These are phyloP conservation scores for Melastoma malabathricum DNA, from an alignment of 345 rosid genomes.

Conservation along the genomic window DNA sequence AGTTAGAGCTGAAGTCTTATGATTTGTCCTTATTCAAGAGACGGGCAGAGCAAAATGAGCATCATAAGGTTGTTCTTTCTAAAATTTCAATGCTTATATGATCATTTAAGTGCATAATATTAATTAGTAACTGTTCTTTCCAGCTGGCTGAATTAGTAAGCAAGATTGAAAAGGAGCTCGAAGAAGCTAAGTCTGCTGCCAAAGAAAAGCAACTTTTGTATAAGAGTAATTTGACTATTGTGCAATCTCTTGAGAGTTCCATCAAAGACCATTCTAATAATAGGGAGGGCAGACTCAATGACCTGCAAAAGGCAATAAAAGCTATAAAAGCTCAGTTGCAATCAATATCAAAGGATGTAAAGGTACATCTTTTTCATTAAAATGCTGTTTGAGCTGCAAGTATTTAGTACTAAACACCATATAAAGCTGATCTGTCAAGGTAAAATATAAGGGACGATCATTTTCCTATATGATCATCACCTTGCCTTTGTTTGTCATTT, in stretches of 20 bases:
- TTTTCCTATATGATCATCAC: too few relatives aligned
- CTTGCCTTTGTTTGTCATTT: too few relatives aligned
- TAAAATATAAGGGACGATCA: too few relatives aligned
- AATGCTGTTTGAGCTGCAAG: too few relatives aligned
- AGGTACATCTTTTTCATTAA: slow-evolving; percentile 28
- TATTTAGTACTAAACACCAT: too few relatives aligned
- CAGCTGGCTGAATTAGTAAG: slow-evolving; percentile 82
- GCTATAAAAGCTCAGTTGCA: slow-evolving; percentile 59
- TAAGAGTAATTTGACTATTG: slow-evolving; percentile 36
- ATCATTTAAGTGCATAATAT: too few relatives aligned
- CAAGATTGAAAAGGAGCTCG: slow-evolving; percentile 72
- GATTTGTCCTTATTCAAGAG: slow-evolving; percentile 79
- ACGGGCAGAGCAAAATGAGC: slow-evolving; percentile 95
- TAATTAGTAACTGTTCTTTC: not conserved
- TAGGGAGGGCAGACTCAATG: slow-evolving; percentile 73
- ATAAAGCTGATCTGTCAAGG: too few relatives aligned
- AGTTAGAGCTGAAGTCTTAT: slow-evolving; percentile 75
- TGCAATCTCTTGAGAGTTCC: slow-evolving; percentile 56
- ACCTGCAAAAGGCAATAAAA: slow-evolving; percentile 60
- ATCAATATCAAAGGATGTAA: slow-evolving; percentile 62
- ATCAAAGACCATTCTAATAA: slow-evolving; percentile 69
- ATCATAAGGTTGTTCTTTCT: slow-evolving; percentile 61
- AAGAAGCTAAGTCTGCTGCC: slow-evolving; percentile 45
- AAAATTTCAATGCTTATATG: not conserved
- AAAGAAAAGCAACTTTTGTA: slow-evolving; percentile 55